These are phyloP conservation scores for Fraxinus angustifolia DNA, from an alignment of 305 asterid genomes.

Conservation along the genomic window DNA sequence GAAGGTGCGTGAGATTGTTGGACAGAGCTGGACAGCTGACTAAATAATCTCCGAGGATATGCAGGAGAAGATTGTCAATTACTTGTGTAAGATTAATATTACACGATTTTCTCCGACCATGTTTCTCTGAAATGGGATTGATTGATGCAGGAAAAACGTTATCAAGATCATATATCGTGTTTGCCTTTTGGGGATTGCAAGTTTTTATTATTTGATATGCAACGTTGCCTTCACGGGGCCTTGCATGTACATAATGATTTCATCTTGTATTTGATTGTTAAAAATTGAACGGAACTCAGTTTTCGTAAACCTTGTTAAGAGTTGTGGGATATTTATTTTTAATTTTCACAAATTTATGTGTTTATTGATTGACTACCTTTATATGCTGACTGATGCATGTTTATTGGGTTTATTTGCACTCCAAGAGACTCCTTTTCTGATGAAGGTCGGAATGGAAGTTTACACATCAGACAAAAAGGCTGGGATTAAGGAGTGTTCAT, in stretches of 20 bases:
- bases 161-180: conserved; percentile 27
- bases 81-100: conserved; percentile 14
- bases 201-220: conserved; percentile 16
- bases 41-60: conserved; percentile 17
- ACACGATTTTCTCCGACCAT: conserved; percentile 28
- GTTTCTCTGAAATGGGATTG: conserved; percentile 23
- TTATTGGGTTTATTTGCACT: too few relatives aligned
- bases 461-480: too few relatives aligned
- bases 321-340: not conserved
- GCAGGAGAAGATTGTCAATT: conserved; percentile 19
- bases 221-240: conserved; percentile 10
- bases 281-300: not conserved
- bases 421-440: too few relatives aligned
- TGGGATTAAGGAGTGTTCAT: too few relatives aligned
- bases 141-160: conserved; percentile 24
- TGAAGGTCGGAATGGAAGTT: too few relatives aligned
- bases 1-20: conserved; percentile 72
- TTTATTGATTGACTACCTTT: not conserved
- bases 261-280: conserved; percentile 23
- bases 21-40: conserved; percentile 87
- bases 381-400: not conserved
- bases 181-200: conserved; percentile 28
- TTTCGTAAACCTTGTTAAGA: not conserved
- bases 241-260: conserved; percentile 34
- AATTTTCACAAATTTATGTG: not conserved